Evolutionary conservation across 192 early-diverging fungal genomes (phyloP).

Genomic region (Coemansia sp.): DNA sequence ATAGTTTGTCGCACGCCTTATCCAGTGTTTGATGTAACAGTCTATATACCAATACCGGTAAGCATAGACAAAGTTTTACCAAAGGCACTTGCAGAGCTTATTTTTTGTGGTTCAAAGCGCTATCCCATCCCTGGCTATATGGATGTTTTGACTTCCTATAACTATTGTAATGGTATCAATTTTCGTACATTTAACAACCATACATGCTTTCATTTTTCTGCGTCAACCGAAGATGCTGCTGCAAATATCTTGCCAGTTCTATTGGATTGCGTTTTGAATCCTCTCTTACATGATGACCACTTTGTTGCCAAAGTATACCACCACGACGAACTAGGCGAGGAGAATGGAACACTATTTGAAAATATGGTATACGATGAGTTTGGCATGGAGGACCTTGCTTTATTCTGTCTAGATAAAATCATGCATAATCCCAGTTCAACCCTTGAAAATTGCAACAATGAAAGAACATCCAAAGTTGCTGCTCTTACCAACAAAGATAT

Average conservation of each 20-base stretch:
- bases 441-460: conserved; percentile 76
- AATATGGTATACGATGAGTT: conserved; percentile 76
- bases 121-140: conserved; percentile 72
- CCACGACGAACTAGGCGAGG: conserved; percentile 64
- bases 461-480: conserved; percentile 69
- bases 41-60: conserved; percentile 74
- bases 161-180: conserved; percentile 73
- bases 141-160: conserved; percentile 70
- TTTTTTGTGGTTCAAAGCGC: conserved; percentile 78
- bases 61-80: conserved; percentile 70
- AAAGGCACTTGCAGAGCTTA: conserved; percentile 80
- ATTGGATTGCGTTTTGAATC: conserved; percentile 78
- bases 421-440: conserved; percentile 56
- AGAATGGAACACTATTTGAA: conserved; percentile 78
- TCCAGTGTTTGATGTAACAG: conserved; percentile 65
- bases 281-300: conserved; percentile 69
- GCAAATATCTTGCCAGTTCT: conserved; percentile 74
- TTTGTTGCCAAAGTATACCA: conserved; percentile 84
- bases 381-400: conserved; percentile 64
- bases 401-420: conserved; percentile 6
- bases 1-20: conserved; percentile 66
- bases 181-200: conserved; percentile 59
- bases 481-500: conserved; percentile 77
- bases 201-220: conserved; percentile 71
- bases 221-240: conserved; percentile 68